Conservation (phyloP, 2,329 filamentous ascomycete species). For the Aspergillus proliferans region DNA sequence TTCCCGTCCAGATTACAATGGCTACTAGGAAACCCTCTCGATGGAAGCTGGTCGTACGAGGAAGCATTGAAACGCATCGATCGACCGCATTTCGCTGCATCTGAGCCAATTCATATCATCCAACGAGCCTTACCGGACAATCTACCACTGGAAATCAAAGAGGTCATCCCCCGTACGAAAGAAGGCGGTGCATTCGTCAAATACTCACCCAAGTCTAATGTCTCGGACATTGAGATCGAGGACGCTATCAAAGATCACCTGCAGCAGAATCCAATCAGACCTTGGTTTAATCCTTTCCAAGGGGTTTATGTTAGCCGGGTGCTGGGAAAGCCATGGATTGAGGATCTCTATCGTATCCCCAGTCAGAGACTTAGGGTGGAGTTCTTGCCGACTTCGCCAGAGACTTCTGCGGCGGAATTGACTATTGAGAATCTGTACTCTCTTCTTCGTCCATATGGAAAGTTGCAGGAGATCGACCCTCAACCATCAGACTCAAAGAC, state of each 20-base stretch:
- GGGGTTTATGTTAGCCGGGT: conserved; percentile 67
- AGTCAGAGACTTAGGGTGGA: conserved; percentile 72
- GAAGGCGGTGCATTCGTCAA: conserved; percentile 94
- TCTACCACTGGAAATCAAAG: conserved; percentile 63
- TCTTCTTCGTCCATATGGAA: conserved; percentile 83
- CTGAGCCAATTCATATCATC: conserved; percentile 52
- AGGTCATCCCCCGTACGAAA: conserved; percentile 77
- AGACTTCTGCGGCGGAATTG: conserved; percentile 67
- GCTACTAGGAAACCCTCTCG: conserved; percentile 49
- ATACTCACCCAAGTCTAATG: conserved; percentile 54
- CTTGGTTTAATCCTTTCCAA: conserved; percentile 83
- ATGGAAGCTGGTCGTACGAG: conserved; percentile 41
- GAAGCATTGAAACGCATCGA: conserved; percentile 48
- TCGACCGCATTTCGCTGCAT: conserved; percentile 46
- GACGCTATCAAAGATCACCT: conserved; percentile 58
- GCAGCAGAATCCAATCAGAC: conserved; percentile 64
- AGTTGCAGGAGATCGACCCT: conserved; percentile 74
- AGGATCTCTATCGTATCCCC: conserved; percentile 81
- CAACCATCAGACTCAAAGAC: conserved; percentile 84
- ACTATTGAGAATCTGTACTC: conserved; percentile 82
- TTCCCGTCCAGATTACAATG: conserved; percentile 73
- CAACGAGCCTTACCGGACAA: conserved; percentile 58
- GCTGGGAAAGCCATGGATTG: conserved; percentile 82
- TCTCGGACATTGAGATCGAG: conserved; percentile 52
- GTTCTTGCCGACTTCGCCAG: conserved; percentile 68